Evolutionary conservation across 495 filamentous ascomycete species (phyloP).

Genomic region (Annulohypoxylon bovei): DNA sequence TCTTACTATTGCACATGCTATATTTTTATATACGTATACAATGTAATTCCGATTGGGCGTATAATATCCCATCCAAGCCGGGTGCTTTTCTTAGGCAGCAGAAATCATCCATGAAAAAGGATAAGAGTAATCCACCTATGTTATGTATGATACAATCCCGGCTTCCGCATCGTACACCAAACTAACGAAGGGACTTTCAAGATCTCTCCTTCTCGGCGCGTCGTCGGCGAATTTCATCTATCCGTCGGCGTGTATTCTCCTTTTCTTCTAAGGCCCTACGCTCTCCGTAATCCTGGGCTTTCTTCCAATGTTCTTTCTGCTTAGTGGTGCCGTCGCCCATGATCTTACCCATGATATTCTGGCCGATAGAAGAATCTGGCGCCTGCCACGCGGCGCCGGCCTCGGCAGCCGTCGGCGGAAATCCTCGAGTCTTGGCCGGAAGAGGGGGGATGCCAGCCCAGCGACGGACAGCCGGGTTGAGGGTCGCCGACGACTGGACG

Average conservation of each 20-base stretch:
- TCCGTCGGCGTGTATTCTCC: conserved; percentile 48
- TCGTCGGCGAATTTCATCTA: conserved; percentile 42
- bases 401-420: neutral
- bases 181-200: neutral
- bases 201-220: conserved; percentile 18
- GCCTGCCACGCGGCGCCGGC: conserved; percentile 43
- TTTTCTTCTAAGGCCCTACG: conserved; percentile 57
- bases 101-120: conserved; percentile 52
- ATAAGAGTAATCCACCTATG: conserved; percentile 43
- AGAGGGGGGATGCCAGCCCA: conserved; percentile 62
- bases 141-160: conserved; percentile 31
- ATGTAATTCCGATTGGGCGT: conserved; percentile 23
- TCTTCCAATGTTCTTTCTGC: conserved; percentile 51
- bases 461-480: conserved; percentile 59
- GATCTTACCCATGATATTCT: neutral
- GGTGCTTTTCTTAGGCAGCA: neutral
- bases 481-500: conserved; percentile 66
- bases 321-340: conserved; percentile 43
- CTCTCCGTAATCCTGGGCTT: conserved; percentile 57
- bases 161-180: conserved; percentile 16
- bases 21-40: conserved; percentile 27
- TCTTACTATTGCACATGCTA: conserved; percentile 25
- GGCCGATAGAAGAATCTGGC: conserved; percentile 27
- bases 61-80: conserved; percentile 7
- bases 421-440: neutral